Conservation (phyloP, 2,329 filamentous ascomycete genomes). For the Xylaria sp. region DNA sequence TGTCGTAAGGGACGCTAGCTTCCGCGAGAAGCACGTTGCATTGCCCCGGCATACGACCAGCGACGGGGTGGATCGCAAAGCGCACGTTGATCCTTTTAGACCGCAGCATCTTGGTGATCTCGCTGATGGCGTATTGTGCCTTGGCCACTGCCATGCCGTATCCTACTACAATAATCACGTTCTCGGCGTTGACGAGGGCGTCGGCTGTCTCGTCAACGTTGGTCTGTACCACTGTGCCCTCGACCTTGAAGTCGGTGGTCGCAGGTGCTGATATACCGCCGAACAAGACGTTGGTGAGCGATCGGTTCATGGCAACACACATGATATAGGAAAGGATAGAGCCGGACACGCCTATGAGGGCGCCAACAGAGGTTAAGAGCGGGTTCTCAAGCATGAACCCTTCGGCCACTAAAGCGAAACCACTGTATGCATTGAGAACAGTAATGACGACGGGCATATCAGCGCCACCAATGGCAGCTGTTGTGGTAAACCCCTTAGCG, state of each 20-base stretch:
- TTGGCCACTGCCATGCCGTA: conserved; percentile 96
- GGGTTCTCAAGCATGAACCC: conserved; percentile 92
- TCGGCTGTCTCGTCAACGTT: conserved; percentile 83
- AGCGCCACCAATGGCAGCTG: conserved; percentile 86
- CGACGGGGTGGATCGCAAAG: conserved; percentile 89
- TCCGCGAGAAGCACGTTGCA: conserved; percentile 91
- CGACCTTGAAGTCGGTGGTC: conserved; percentile 72
- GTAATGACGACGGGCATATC: conserved; percentile 95
- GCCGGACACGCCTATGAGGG: conserved; percentile 85
- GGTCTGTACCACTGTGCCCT: conserved; percentile 79
- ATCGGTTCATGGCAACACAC: conserved; percentile 92
- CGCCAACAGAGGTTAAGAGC: conserved; percentile 82
- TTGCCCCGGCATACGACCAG: conserved; percentile 90
- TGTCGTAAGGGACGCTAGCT: conserved; percentile 87
- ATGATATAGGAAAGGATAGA: conserved; percentile 87
- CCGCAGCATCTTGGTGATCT: conserved; percentile 78
- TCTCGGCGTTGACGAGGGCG: conserved; percentile 75
- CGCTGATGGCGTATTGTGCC: conserved; percentile 87
- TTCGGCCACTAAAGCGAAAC: conserved; percentile 87
- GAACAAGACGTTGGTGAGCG: conserved; percentile 86
- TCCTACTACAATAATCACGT: conserved; percentile 86
- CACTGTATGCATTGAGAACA: conserved; percentile 88
- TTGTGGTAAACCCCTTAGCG: conserved; percentile 85
- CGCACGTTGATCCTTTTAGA: conserved; percentile 79
- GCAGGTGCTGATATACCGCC: conserved; percentile 75